Conservation (phyloP, 163 green algal species). For the Scenedesmus sp. region DNA sequence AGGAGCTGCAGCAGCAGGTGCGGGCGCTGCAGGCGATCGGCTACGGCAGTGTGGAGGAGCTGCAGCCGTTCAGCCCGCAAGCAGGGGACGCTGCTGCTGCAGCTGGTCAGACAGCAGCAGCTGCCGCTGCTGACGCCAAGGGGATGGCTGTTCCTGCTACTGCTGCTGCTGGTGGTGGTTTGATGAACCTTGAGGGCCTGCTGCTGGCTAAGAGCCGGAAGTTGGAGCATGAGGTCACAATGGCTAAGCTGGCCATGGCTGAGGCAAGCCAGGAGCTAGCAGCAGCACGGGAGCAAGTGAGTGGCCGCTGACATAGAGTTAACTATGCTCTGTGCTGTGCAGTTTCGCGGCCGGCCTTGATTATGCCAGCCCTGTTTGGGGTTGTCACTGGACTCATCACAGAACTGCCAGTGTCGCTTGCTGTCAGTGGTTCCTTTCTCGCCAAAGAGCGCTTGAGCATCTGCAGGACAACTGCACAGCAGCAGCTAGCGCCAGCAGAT, state of each 20-base stretch:
- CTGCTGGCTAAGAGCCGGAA: slow-evolving; percentile 85
- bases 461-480: no score
- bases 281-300: slow-evolving; percentile 9
- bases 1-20: slow-evolving; percentile 81
- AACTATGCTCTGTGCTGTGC: no score
- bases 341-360: neutral
- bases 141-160: neutral
- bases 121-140: neutral
- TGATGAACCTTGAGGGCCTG: slow-evolving; percentile 74
- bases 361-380: neutral
- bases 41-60: slow-evolving; percentile 65
- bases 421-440: no score
- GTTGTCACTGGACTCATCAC: no score
- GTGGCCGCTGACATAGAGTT: neutral
- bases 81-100: slow-evolving; percentile 7
- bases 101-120: neutral
- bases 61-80: neutral
- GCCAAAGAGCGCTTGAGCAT: no score
- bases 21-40: slow-evolving; percentile 78
- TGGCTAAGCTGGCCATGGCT: slow-evolving; percentile 55
- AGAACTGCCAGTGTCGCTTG: no score
- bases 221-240: slow-evolving; percentile 91
- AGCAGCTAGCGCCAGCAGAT: no score
- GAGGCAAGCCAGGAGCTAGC: slow-evolving; percentile 40
- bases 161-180: neutral